A percentile compares a stretch with the other conserved stretches of the same genome.
Evolutionary conservation across 2,329 filamentous ascomycete genomes (phyloP).

Genomic region (Salinomyces thailandicus): DNA sequence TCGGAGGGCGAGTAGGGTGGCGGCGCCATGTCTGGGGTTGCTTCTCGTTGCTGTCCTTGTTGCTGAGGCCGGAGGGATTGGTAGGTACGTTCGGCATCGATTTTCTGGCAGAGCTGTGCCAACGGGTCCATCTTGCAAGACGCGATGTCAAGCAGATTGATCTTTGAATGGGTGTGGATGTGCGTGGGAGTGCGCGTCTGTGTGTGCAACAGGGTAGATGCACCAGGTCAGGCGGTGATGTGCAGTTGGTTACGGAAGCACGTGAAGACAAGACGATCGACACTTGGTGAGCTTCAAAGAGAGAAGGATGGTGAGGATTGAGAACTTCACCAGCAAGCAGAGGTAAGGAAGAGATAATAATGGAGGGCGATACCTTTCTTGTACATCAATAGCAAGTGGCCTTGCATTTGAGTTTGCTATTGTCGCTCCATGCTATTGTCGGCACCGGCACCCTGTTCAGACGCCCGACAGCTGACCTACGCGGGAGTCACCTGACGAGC

Average conservation of each 20-base stretch:
- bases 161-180: neutral
- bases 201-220: neutral
- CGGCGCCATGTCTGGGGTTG: neutral
- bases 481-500: neutral
- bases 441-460: neutral
- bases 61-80: constrained; percentile 2
- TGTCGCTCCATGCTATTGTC: neutral
- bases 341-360: neutral
- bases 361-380: neutral
- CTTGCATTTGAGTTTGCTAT: constrained; percentile 1
- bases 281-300: neutral
- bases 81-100: constrained; percentile 3
- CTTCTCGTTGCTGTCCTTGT: constrained; percentile 1
- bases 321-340: neutral
- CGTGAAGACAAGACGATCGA: neutral
- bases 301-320: neutral
- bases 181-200: neutral
- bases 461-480: neutral
- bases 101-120: constrained; percentile 4
- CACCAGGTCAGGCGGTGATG: neutral
- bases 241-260: neutral
- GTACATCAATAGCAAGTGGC: constrained; percentile 2
- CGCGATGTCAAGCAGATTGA: too few species aligned
- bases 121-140: constrained; percentile 4
- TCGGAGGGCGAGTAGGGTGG: constrained; percentile 9